Base-by-base conservation (phyloP, 2,329 filamentous ascomycete species). In the Xylariaceae sp. region DNA sequence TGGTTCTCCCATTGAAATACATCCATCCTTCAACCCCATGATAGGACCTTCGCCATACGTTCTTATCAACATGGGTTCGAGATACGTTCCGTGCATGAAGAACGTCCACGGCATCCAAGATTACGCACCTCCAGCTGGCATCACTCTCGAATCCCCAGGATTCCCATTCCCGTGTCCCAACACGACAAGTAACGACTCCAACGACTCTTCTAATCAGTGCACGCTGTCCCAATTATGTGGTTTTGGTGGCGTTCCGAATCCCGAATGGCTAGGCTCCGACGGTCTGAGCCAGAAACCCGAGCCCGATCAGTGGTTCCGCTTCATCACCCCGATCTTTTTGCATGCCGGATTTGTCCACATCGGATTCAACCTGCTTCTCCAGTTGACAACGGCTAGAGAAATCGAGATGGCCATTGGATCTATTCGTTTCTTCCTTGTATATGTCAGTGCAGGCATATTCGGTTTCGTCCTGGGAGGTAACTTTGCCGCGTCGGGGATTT, bases 291-390 rank as follows among this genome's bases (percentile, higher is more conserved):
- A 78, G 57, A 69, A 52, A 8, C 75, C 85, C 2, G 76, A 80
- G 49, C 93, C 93, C 1, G 83, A 97, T 63, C 93, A 98, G 66
- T 98, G 93, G 93, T 98, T 80, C 69, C 86, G 93, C 49, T 97
- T 98, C 71, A 96, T 98, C 61, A 72, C 85, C 2, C 92, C 93
- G 32, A 96, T 98, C 50, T 98, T 98, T 70, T 73, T 98, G 59
- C 93, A 98, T 61, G 90, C 89, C 2, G 93, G 93, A 12, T 70
- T 98, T 45, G 85, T 98, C 52, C 93, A 98, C 63, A 96, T 98
- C 47, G 88, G 82, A 14, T 96, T 97, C 76, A 98, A 98, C 67
- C 76, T 98, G 68, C 76, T 97, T 6, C 77, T 96, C 19, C 93
- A 98, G 65, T 69, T 96, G 60, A 94, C 88, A 0, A 79, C 97